Base-by-base conservation (phyloP, 2,329 filamentous ascomycete genomes). In the Ophiocordyceps sinensis region DNA sequence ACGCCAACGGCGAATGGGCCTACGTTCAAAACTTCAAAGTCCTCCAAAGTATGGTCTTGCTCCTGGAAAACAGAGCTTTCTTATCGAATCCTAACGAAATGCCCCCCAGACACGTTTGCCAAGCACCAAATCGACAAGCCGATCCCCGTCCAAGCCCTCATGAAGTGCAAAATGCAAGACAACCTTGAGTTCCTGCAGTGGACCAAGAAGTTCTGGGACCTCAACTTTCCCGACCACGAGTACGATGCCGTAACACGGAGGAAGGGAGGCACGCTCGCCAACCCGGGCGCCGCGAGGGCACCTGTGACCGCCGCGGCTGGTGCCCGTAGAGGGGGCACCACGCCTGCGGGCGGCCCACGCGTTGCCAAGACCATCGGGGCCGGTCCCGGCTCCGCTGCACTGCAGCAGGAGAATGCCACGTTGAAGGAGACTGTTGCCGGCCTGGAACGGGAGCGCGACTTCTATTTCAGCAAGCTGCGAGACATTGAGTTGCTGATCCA, bases 131-230 rank as follows among this genome's bases (percentile, higher is more conserved):
- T 98, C 67, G 88, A 96, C 54, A 87, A 87, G 60, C 82, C 83
- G 26, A 80, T 98, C 53, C 86, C 86, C 44, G 86, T 96, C 59
- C 79, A 94, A 62, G 71, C 75, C 44, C 79, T 98, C 45, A 77
- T 91, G 54, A 98, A 96, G 65, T 98, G 91, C 73, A 95, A 94
- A 72, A 98, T 98, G 89, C 91, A 98, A 73, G 91, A 98, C 65
- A 98, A 98, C 69, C 83, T 98, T 53, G 91, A 96, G 60, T 98
- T 98, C 62, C 72, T 98, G 45, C 91, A 98, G 67, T 98, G 87
- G 83, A 81, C 81, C 44, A 98, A 98, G 75, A 73, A 75, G 52
- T 95, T 87, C 70, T 98, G 91, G 91, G 91, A 98, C 57, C 85
- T 95, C 60, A 87, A 95, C 71, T 98, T 85, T 65, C 91, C 91